Base-by-base conservation (phyloP, 176 grass and related monocot genomes). In the Ensete ventricosum region DNA sequence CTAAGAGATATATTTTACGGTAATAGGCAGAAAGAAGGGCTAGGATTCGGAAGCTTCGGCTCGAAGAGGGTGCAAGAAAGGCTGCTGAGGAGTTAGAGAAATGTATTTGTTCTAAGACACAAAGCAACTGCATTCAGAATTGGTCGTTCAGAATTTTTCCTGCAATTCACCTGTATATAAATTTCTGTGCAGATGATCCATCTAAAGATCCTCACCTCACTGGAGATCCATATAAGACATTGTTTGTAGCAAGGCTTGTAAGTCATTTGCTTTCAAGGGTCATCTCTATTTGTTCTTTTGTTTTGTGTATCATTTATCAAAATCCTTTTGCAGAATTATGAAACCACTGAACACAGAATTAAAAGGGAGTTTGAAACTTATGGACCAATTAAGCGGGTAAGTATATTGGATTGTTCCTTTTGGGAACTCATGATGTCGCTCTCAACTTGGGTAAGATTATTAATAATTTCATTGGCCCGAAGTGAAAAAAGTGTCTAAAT, bases 311-410 rank as follows among this genome's bases (percentile, higher is more conserved):
- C 67, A 51, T 52, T 54, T 78, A 6, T 82, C 1, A 26, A 17
- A 71, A 65, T 53, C 67, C 74, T 14, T 71, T 29, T 84, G 74
- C 81, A 94, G 91, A 88, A 62, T 66, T 94, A 90, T 17, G 91
- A 84, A 73, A 88, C 85, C 25, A 79, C 91, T 2, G 91, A 94
- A 76, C 81, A 84, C 65, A 83, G 68, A 65, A 63, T 94, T 54
- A 94, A 88, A 88, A 83, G 81, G 78, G 87, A 94, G 62, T 94
- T 94, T 82, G 91, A 94, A 84, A 77, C 85, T 81, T 94, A 94
- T 85, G 91, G 91, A 20, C 85, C 91, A 76, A 85, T 90, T 79
- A 94, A 94, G 85, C 83, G 85, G 91, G 91, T 90, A 90, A 88
- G 91, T 94, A 34, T 80, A 77, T n/a, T 20, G 17, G 48, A 71